These are phyloP conservation scores for Alternaria consortialis DNA, from an alignment of 2,329 filamentous ascomycete genomes.

Conservation along the genomic window DNA sequence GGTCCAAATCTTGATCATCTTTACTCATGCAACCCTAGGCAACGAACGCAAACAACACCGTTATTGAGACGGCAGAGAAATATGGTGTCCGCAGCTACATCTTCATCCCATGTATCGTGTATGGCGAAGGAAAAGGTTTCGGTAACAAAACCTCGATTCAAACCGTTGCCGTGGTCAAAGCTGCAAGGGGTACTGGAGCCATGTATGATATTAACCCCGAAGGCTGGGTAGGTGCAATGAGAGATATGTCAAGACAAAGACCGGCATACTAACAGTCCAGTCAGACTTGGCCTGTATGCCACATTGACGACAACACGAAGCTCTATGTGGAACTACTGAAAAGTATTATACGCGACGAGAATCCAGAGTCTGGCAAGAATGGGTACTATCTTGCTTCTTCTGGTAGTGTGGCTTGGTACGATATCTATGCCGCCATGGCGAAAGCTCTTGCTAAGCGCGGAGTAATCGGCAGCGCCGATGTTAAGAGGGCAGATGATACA, in stretches of 20 bases:
- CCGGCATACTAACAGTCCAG: slow-evolving; percentile 34
- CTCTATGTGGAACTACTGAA: slow-evolving; percentile 59
- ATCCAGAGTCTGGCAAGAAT: slow-evolving; percentile 53
- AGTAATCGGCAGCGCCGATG: slow-evolving; percentile 50
- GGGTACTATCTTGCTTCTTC: slow-evolving; percentile 63
- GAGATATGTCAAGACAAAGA: slow-evolving; percentile 15
- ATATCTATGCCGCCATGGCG: slow-evolving; percentile 60
- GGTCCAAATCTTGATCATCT: too few species aligned
- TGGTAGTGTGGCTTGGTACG: slow-evolving; percentile 61
- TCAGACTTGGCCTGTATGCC: slow-evolving; percentile 62
- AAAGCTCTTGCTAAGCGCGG: slow-evolving; percentile 52
- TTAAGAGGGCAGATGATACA: slow-evolving; percentile 50
- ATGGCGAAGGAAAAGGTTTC: slow-evolving; percentile 60
- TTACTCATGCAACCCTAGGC: slow-evolving; percentile 39
- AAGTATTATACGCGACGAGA: slow-evolving; percentile 54
- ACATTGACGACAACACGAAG: slow-evolving; percentile 58
- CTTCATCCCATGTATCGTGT: slow-evolving; percentile 65
- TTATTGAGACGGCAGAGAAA: slow-evolving; percentile 56
- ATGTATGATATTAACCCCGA: slow-evolving; percentile 46
- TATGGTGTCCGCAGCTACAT: slow-evolving; percentile 61
- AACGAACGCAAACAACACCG: slow-evolving; percentile 52
- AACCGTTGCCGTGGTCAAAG: slow-evolving; percentile 59
- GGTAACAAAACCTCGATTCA: slow-evolving; percentile 63
- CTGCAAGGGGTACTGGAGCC: slow-evolving; percentile 52
- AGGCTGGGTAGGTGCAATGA: background rate